Conservation (phyloP, 208 protist species). For the Leptomonas pyrrhocoris region DNA sequence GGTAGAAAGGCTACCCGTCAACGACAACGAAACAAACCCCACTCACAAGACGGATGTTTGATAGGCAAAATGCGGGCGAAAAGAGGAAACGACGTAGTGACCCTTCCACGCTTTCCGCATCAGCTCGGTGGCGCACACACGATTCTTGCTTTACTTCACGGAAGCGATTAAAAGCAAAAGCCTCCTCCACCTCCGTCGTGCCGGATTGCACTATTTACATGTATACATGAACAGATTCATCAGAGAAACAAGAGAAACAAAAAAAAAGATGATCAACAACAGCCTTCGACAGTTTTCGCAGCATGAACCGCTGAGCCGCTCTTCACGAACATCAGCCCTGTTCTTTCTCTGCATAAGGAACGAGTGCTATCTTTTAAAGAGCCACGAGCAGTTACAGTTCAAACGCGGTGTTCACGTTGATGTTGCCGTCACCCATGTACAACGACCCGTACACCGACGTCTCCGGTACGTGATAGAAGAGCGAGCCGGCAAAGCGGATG, state of each 20-base stretch:
- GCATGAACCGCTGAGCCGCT: too few relatives aligned
- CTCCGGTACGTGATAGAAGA: conserved; percentile 86
- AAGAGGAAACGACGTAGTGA: too few relatives aligned
- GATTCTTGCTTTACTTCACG: too few relatives aligned
- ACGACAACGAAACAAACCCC: too few relatives aligned
- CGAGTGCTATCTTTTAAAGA: neutral
- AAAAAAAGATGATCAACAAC: neutral
- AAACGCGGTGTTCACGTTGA: conserved; percentile 82
- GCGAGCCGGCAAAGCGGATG: conserved; percentile 64
- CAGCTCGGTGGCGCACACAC: too few relatives aligned
- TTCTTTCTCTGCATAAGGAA: neutral
- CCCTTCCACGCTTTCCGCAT: too few relatives aligned
- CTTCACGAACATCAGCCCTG: neutral
- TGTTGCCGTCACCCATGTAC: conserved; percentile 89
- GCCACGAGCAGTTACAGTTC: conserved; percentile 46
- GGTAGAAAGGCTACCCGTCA: too few relatives aligned
- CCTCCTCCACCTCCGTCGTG: too few relatives aligned
- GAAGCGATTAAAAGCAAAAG: too few relatives aligned
- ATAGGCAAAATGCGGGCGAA: too few relatives aligned
- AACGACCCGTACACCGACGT: conserved; percentile 73
- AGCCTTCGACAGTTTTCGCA: neutral
- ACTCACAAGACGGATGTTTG: too few relatives aligned
- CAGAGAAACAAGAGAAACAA: neutral
- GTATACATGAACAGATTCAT: conserved; percentile 1
- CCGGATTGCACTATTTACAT: conserved; percentile 6